These are phyloP conservation scores for Aspergillus steynii DNA, from an alignment of 495 filamentous ascomycete genomes.

Conservation along the genomic window DNA sequence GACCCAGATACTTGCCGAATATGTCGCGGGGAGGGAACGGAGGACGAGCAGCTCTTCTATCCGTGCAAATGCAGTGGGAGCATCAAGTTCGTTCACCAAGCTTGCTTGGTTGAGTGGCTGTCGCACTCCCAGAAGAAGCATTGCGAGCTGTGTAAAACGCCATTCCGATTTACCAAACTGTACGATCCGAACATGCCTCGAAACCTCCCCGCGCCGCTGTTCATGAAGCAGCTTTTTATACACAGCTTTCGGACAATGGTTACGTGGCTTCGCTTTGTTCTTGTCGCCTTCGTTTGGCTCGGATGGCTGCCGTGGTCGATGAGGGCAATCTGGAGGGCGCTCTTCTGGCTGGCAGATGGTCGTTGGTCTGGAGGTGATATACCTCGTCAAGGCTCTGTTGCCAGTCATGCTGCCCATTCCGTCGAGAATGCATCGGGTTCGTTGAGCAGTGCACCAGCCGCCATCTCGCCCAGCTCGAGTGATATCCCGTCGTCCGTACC, in stretches of 20 bases:
- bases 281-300: conserved; percentile 88
- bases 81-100: conserved; percentile 97
- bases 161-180: conserved; percentile 96
- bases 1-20: conserved; percentile 86
- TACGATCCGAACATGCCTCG: conserved; percentile 93
- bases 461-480: conserved; percentile 27
- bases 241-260: conserved; percentile 69
- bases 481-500: conserved; percentile 38
- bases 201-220: conserved; percentile 74
- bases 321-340: conserved; percentile 82
- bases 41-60: conserved; percentile 90
- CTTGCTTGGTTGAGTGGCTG: conserved; percentile 97
- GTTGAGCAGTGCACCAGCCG: conserved; percentile 21
- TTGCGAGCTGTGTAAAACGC: conserved; percentile 98
- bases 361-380: conserved; percentile 62
- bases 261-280: conserved; percentile 70
- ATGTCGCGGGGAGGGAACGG: conserved; percentile 83
- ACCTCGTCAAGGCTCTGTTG: conserved; percentile 22
- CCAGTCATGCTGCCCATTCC: conserved; percentile 21
- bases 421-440: conserved; percentile 41
- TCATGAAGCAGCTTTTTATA: conserved; percentile 69
- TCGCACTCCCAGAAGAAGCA: conserved; percentile 98
- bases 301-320: conserved; percentile 87
- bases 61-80: conserved; percentile 98
- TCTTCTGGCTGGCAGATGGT: conserved; percentile 96